These are phyloP conservation scores for Psophocarpus tetragonolobus DNA, from an alignment of 306 rosid genomes.

Conservation along the genomic window DNA sequence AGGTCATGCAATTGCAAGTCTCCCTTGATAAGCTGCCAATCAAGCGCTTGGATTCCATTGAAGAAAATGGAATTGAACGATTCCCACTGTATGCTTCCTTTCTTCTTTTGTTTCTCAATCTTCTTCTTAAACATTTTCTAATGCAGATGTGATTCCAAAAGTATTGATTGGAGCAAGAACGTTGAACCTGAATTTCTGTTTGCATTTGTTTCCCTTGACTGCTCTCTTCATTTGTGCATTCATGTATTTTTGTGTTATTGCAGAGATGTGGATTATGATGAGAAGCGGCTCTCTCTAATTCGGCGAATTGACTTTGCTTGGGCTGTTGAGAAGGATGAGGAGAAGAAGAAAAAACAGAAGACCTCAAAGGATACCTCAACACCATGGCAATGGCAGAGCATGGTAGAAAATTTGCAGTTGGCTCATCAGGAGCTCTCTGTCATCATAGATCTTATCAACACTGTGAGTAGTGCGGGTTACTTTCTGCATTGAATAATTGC, in stretches of 20 bases:
- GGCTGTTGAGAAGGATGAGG: conserved; percentile 87
- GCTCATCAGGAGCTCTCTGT: conserved; percentile 94
- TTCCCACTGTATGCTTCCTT: conserved; percentile 63
- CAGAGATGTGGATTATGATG: conserved; percentile 83
- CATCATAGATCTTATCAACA: conserved; percentile 83
- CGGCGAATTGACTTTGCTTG: conserved; percentile 88
- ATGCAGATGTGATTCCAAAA: not conserved
- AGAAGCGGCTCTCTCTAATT: conserved; percentile 70
- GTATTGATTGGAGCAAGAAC: not conserved
- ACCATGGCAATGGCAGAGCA: conserved; percentile 88
- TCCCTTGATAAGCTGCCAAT: conserved; percentile 90
- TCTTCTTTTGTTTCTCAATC: conserved; percentile 4
- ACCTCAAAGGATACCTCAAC: conserved; percentile 72
- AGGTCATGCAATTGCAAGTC: conserved; percentile 49
- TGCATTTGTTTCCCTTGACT: not conserved
- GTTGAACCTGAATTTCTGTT: not conserved
- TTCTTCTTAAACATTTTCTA: not conserved
- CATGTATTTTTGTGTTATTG: not conserved
- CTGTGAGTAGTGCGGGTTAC: conserved; percentile 53
- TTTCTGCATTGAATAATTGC: not conserved
- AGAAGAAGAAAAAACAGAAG: conserved; percentile 70
- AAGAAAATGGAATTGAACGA: conserved; percentile 80
- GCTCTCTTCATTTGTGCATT: not conserved
- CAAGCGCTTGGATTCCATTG: conserved; percentile 84
- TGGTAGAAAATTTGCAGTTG: conserved; percentile 81